Conservation (phyloP, 2,329 filamentous ascomycete genomes). For the Teratosphaeria epicoccoides region DNA sequence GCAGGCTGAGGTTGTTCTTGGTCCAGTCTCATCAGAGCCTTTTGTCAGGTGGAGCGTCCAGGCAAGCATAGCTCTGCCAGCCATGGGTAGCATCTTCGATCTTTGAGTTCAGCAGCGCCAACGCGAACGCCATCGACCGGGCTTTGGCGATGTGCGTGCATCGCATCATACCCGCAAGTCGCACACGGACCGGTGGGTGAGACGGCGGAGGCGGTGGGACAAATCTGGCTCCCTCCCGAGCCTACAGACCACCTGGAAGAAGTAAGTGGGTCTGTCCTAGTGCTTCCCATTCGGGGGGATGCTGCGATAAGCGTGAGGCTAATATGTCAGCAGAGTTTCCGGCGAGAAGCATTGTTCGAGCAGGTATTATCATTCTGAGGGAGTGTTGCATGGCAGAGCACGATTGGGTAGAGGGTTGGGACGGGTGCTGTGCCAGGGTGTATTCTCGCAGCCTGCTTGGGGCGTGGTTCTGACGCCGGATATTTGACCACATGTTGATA, state of each 20-base stretch:
- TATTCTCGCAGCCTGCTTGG: background rate
- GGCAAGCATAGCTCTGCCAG: background rate
- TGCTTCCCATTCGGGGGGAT: background rate
- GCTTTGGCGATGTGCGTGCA: background rate
- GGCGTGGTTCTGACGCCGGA: background rate
- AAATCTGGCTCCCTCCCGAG: background rate
- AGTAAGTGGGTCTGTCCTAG: background rate
- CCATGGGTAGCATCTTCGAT: background rate
- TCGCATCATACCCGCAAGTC: background rate
- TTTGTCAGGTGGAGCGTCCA: background rate
- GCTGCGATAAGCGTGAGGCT: background rate
- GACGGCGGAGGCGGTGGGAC: background rate
- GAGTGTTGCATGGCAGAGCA: background rate
- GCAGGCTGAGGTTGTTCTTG: background rate
- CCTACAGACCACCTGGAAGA: background rate
- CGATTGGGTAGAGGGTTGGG: background rate
- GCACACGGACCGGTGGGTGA: background rate
- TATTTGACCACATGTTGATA: too few relatives aligned
- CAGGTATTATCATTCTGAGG: background rate
- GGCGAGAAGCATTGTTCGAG: background rate
- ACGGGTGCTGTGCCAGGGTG: background rate
- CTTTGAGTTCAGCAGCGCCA: background rate
- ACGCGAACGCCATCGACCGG: background rate
- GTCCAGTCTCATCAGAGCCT: background rate
- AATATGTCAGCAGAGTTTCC: background rate